Evolutionary conservation across 495 filamentous ascomycete species (phyloP).

Genomic region (Penicillium canariense): DNA sequence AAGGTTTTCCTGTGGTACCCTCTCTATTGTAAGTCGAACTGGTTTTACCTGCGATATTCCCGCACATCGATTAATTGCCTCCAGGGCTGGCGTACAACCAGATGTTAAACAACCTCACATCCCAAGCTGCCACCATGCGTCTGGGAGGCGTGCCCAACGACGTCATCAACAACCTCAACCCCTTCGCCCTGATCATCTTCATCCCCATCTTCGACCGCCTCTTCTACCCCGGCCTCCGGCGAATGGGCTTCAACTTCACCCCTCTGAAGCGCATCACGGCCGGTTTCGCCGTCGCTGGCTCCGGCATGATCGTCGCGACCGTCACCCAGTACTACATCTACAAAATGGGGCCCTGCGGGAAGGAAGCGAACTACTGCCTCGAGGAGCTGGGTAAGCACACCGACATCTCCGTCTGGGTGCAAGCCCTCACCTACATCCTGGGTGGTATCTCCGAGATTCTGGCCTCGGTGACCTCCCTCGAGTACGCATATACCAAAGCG

Average conservation of each 20-base stretch:
- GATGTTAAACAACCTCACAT: conserved; percentile 68
- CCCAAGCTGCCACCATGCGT: conserved; percentile 69
- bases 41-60: rapidly evolving
- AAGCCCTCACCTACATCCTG: conserved; percentile 62
- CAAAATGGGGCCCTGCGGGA: conserved; percentile 55
- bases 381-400: conserved; percentile 30
- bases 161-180: conserved; percentile 74
- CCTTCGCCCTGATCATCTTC: conserved; percentile 72
- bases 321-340: conserved; percentile 73
- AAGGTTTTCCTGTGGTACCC: conserved; percentile 67
- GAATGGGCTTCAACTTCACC: conserved; percentile 60
- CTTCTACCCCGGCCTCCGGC: conserved; percentile 66
- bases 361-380: conserved; percentile 48
- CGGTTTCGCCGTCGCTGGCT: conserved; percentile 60
- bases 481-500: conserved; percentile 79
- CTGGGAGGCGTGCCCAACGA: conserved; percentile 75
- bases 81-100: conserved; percentile 57
- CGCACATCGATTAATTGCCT: background rate
- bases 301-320: conserved; percentile 64
- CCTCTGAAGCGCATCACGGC: conserved; percentile 71
- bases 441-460: conserved; percentile 75
- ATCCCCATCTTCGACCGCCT: conserved; percentile 71
- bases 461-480: conserved; percentile 61
- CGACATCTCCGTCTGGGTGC: conserved; percentile 61
- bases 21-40: conserved; percentile 51